These are phyloP conservation scores for Mortierella sp. DNA, from an alignment of 371 early-diverging fungal species.

Conservation along the genomic window DNA sequence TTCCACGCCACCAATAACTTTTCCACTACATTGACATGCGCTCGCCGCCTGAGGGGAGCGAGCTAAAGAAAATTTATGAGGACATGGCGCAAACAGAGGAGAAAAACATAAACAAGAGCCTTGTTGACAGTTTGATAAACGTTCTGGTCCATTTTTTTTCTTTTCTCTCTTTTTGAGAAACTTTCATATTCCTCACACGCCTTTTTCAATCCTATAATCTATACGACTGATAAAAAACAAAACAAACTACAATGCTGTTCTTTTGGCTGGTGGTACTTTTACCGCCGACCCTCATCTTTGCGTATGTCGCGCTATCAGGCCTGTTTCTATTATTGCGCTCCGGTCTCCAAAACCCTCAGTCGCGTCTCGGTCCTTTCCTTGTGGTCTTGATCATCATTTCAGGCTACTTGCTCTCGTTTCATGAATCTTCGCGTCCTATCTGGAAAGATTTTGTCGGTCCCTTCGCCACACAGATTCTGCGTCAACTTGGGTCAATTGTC, in stretches of 20 bases:
- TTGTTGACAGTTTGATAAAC: too few species aligned
- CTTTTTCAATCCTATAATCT: too few species aligned
- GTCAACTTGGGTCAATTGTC: conserved; percentile 37
- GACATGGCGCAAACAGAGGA: too few species aligned
- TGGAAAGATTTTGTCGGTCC: conserved; percentile 42
- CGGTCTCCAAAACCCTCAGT: conserved; percentile 45
- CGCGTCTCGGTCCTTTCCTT: conserved; percentile 24
- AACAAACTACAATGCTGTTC: conserved; percentile 33
- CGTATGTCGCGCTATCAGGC: conserved; percentile 49
- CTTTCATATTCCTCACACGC: background rate
- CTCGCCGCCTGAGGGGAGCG: too few species aligned
- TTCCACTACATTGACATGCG: too few species aligned
- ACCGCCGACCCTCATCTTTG: conserved; percentile 52
- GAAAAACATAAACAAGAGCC: too few species aligned
- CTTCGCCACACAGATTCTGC: conserved; percentile 41
- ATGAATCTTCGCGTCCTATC: conserved; percentile 43
- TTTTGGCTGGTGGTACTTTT: conserved; percentile 46
- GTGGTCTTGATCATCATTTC: conserved; percentile 45
- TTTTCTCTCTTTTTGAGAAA: too few species aligned
- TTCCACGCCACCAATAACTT: too few species aligned
- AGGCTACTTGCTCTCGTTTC: conserved; percentile 47
- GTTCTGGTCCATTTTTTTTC: too few species aligned
- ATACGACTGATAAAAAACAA: conserved; percentile 5
- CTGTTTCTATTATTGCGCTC: conserved; percentile 42
- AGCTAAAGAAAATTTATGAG: too few species aligned